Conservation (phyloP, 805 yeast genomes). For the Candida quercuum region DNA sequence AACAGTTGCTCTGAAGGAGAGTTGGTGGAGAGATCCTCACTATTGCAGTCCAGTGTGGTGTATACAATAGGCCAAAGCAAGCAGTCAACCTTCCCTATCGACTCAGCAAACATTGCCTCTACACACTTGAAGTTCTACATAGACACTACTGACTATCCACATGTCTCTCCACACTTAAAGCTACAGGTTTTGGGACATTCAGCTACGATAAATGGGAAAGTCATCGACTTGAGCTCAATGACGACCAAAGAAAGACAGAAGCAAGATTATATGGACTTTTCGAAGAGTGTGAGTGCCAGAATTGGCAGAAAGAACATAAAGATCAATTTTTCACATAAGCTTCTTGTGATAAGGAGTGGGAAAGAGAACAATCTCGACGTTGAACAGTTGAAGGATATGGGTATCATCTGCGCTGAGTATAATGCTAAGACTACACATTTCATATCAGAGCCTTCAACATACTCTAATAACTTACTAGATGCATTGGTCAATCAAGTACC, state of each 20-base stretch:
- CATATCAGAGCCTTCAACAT: slow-evolving; percentile 16
- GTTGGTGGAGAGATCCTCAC: neutral
- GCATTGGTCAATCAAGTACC: slow-evolving; percentile 29
- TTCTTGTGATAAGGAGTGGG: slow-evolving; percentile 7
- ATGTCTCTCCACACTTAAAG: slow-evolving; percentile 5
- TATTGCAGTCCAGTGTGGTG: slow-evolving; percentile 2
- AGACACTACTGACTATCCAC: slow-evolving; percentile 9
- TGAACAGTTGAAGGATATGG: slow-evolving; percentile 19
- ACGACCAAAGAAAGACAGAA: slow-evolving; percentile 3
- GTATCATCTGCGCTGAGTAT: slow-evolving; percentile 21
- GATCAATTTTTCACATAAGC: slow-evolving; percentile 13
- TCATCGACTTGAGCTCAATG: neutral
- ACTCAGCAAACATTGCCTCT: slow-evolving; percentile 8
- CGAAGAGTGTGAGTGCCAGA: slow-evolving; percentile 5
- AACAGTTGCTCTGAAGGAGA: neutral
- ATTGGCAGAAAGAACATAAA: slow-evolving; percentile 16
- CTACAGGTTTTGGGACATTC: slow-evolving; percentile 6
- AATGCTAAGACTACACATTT: slow-evolving; percentile 22
- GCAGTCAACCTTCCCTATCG: slow-evolving; percentile 2
- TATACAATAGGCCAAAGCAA: slow-evolving; percentile 9
- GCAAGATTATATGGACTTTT: neutral
- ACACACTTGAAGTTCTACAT: slow-evolving; percentile 8
- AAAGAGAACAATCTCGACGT: slow-evolving; percentile 9
- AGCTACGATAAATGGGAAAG: slow-evolving; percentile 6
- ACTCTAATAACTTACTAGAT: slow-evolving; percentile 25